These are phyloP conservation scores for Xylaria bambusicola DNA, from an alignment of 495 filamentous ascomycete genomes.

Conservation along the genomic window DNA sequence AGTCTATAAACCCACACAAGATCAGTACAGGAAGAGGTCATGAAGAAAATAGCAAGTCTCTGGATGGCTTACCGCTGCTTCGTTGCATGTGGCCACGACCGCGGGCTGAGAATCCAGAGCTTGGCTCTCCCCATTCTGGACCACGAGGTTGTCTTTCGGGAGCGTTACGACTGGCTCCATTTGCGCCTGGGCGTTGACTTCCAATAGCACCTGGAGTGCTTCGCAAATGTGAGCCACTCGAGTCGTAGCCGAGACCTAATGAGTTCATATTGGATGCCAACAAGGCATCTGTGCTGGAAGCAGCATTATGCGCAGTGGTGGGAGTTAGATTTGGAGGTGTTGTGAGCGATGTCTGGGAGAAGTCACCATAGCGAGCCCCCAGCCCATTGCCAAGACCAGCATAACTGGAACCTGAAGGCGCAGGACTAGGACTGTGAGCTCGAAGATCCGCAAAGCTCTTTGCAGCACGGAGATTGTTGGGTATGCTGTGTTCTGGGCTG, in stretches of 20 bases:
- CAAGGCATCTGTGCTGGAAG: constrained; percentile 57
- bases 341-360: constrained; percentile 56
- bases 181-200: constrained; percentile 76
- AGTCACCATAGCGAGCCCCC: constrained; percentile 53
- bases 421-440: constrained; percentile 92
- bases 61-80: constrained; percentile 65
- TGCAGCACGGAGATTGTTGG: constrained; percentile 83
- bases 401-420: constrained; percentile 84
- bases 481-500: constrained; percentile 64
- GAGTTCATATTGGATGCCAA: constrained; percentile 55
- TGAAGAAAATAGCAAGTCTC: background rate
- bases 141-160: constrained; percentile 83
- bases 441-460: constrained; percentile 97
- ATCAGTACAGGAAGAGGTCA: no score
- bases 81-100: constrained; percentile 76
- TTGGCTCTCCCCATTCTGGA: constrained; percentile 68
- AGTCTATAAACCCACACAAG: constrained; percentile 27
- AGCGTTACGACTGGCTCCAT: constrained; percentile 63
- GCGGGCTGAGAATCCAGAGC: constrained; percentile 65
- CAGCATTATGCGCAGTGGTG: constrained; percentile 63
- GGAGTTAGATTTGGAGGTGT: constrained; percentile 78
- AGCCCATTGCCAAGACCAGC: constrained; percentile 52
- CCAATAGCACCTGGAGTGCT: constrained; percentile 73
- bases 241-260: constrained; percentile 66
- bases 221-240: constrained; percentile 43